Base-by-base conservation (phyloP, 2,329 filamentous ascomycete species). In the Verticillium dahliae region DNA sequence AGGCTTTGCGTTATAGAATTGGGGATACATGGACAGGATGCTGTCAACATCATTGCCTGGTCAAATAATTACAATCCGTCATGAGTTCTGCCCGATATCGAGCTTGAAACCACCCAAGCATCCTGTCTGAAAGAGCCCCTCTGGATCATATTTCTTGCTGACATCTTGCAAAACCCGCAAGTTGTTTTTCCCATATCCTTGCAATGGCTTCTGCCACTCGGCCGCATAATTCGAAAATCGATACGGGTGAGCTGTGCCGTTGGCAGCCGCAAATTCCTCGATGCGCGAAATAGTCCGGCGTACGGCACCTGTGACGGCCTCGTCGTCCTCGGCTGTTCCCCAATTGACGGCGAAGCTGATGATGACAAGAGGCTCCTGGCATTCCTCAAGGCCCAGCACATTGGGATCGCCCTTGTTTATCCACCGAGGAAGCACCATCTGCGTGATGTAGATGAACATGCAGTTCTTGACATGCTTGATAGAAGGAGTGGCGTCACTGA, bases 81-180 rank as follows among this genome's bases (percentile, higher is more conserved):
- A 37, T 37, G 35, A 10, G 35, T 31, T 31, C 27, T 31, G 27
- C 27, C 35, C 35, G 35, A 37, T 13, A 33, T 58, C 57, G 33
- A 62, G 37, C 62, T 75, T 75, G 61, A 71, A 74, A 5, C 73
- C 73, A 13, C 72, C 73, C 0, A 71, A 67, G 31, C 73, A 62
- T 13, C 69, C 68, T 33, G 62, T 69, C 61, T 71, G 72, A 56
- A 74, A 73, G 1, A 72, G 61, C 0, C 62, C 65, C 5, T 65
- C 61, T 2, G 72, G 70, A 15, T 73, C 72, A 27, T 71, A 74
- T 14, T 64, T 65, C 3, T 65, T 63, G 7, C 69, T 68, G 9
- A 69, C 70, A 5, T 65, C 61, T 35, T 65, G 67, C 54, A 75
- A 66, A 22, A 67, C 62, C 33, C 66, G 39, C 18, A 72, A 62